Evolutionary conservation across 2,329 filamentous ascomycete genomes (phyloP), one percentile per base, ranked within the genome.

Genomic region (Metarhizium anisopliae): DNA sequence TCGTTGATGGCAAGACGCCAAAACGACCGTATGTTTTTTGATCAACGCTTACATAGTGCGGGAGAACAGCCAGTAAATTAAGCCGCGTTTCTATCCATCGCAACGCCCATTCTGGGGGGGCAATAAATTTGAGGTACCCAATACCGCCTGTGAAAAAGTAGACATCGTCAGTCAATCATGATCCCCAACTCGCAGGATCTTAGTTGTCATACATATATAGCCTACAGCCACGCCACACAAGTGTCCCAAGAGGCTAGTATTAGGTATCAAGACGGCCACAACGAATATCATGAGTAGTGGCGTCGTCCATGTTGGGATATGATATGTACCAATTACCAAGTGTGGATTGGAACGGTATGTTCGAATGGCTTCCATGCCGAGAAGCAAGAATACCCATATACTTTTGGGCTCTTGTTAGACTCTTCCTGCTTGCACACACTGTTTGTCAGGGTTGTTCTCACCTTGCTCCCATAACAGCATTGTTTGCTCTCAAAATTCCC

Each of bases 21-120:
- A 95, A 96, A 54, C 93, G 81, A 7, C 93, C 93, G 66, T 93
- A 96, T 6, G 90, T 96, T 78, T 96, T 96, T 72, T 96, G 92
- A 66, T 97, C 93, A 16, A 96, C 86, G 56, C 89, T 95, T 51
- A 97, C 87, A 66, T 96, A 97, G 72, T 95, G 90, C 49, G 93
- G 93, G 30, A 97, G 73, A 57, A 90, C 80, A 20, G 85, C 89
- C 25, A 96, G 77, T 10, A 97, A 78, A 66, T 95, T 94, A 58
- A 97, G 74, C 68, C 93, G 95, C 18, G 82, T 83, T 73, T 99
- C 94, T 55, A 96, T 80, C 85, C 88, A 97, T 61, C 91, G 82
- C 55, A 97, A 77, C 32, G 87, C 81, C 80, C 87, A 89, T 72
- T 97, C 94, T 2, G 90, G 92, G 25, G 94, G 94, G 16, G 90